Base-by-base conservation (phyloP, 306 rosid genomes). In the Rubus parviflorus region DNA sequence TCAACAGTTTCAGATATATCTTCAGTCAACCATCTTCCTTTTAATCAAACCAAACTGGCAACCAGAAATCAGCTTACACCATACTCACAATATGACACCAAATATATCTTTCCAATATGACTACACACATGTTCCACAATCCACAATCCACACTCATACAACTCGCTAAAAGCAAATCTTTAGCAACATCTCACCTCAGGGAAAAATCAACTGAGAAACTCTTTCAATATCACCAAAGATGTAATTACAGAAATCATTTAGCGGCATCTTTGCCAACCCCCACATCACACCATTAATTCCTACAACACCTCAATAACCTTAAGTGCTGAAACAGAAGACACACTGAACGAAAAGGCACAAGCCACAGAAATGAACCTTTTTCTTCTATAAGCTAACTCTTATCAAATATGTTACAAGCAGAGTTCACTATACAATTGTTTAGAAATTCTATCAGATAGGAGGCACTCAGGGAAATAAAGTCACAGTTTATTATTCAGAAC, bases 401-500 rank as follows among this genome's bases (percentile, higher is more conserved):
- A 30, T 45, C 60, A 81, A 45, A 35, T 49, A 70, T 81, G 52
- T 66, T 76, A 79, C 85, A 81, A 7, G n/a, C 47, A 52, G 6
- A 53, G 54, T 30, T 64, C 23, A 47, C 52, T 52, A 56, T 58
- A 77, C 66, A 72, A 8, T 25, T 52, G 35, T 19, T 58, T 10
- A 42, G 40, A 75, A 16, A 58, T 4, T 22, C 73, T 17, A 43
- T 57, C 48, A 68, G 43, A 38, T 10, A 51, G 75, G 37, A 63
- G 66, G 19, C 68, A 19, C 37, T 49, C 76, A 81, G 52, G 81
- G 45, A 70, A 78, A 80, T 5, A 54, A 73, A 70, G 43, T 87
- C 82, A 87, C 58, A 68, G 63, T 68, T 80, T 79, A 54, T 63
- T 80, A 83, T 92, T 89, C 93, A 88, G 85, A 75, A 96, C 91